Evolutionary conservation across 176 grass and related monocot species (phyloP), one percentile per base, ranked within the genome.

Genomic region (Cymbopogon citratus): DNA sequence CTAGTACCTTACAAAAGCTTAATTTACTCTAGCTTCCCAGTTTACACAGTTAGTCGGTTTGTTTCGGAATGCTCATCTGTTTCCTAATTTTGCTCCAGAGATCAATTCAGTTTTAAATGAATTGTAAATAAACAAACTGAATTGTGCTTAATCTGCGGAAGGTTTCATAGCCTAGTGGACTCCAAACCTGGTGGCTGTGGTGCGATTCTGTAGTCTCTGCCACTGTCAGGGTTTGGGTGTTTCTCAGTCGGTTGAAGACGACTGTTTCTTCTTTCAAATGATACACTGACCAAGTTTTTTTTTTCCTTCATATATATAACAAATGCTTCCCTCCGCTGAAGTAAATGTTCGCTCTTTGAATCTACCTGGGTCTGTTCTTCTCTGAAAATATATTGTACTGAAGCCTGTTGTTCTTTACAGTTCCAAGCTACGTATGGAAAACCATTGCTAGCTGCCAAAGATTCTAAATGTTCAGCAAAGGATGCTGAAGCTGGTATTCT

Each of bases 401-500:
- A 71, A 76, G 73, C 45, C 26, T 10, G 19, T 23, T 92, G 12
- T 29, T 51, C 45, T 84, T 15, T 69, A 51, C 89, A 95, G 96
- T 99, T 99, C 80, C 96, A 99, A 86, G 74, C 87, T 28, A 93
- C 96, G 21, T 99, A 99, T 87, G 96, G 96, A 82, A 99, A 99
- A 88, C 96, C 96, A 60, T 83, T 99, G 77, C 67, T 90, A 73
- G 96, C 90, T 52, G 92, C 96, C 62, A 99, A 90, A 85, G 96
- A 99, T 91, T 80, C 96, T 70, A 99, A 99, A 87, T 99, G 96
- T 90, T 99, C 96, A 63, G 90, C 96, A 66, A 99, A 91, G 87
- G 96, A 99, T 85, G 91, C 96, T 79, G 96, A 99, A 95, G 96
- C 92, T 54, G 96, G 96, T 66, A 88, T 90, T 91, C 96, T 99